These are phyloP conservation scores for Debaryomyces sp. DNA, from an alignment of 1,139 yeast species.

Conservation along the genomic window DNA sequence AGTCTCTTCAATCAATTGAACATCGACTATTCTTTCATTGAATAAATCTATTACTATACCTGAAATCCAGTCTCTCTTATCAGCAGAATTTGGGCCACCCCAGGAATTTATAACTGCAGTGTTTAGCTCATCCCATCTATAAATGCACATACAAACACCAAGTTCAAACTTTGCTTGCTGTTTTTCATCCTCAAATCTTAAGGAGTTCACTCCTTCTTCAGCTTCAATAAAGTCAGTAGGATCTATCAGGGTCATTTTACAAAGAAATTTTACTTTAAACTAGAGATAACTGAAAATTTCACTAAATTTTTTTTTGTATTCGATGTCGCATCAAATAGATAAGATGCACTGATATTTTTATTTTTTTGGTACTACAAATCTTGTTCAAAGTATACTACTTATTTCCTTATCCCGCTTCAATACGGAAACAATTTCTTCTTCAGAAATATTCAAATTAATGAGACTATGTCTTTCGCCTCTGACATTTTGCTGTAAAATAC, in stretches of 20 bases:
- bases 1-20: constrained; percentile 81
- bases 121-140: constrained; percentile 84
- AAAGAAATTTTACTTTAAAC: background rate
- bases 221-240: constrained; percentile 51
- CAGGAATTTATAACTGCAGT: constrained; percentile 95
- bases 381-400: constrained; percentile 11
- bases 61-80: constrained; percentile 93
- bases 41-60: constrained; percentile 83
- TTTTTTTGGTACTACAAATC: constrained; percentile 1
- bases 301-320: background rate
- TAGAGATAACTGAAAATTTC: background rate
- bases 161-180: constrained; percentile 86
- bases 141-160: constrained; percentile 89
- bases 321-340: background rate
- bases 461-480: constrained; percentile 68
- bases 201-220: constrained; percentile 36
- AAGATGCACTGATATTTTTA: background rate
- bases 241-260: constrained; percentile 36
- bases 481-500: constrained; percentile 69
- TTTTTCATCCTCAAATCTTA: constrained; percentile 60
- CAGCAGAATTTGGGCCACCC: constrained; percentile 94
- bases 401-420: constrained; percentile 55
- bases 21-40: constrained; percentile 65
- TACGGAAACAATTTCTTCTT: constrained; percentile 66
- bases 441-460: constrained; percentile 67